These are phyloP conservation scores for Cytidiella melzeri DNA, from an alignment of 768 basidiomycete species.

Conservation along the genomic window DNA sequence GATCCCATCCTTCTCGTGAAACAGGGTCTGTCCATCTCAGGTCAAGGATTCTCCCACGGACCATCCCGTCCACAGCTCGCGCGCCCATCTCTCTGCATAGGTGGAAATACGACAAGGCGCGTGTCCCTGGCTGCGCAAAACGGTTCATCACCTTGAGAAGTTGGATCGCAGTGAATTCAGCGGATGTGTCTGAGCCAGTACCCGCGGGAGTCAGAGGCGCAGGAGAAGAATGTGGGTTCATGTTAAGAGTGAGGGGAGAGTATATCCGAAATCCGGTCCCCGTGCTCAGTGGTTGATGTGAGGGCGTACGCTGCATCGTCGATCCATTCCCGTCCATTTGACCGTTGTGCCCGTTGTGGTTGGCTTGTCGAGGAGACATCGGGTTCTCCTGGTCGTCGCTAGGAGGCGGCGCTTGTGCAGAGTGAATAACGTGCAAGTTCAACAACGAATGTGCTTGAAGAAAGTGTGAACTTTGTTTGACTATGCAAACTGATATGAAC, in stretches of 20 bases:
- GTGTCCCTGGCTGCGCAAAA: conserved; percentile 56
- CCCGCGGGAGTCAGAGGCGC: conserved; percentile 13
- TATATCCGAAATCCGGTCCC: conserved; percentile 32
- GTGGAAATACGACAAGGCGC: conserved; percentile 71
- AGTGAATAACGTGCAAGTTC: conserved; percentile 84
- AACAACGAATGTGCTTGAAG: conserved; percentile 79
- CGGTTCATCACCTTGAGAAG: conserved; percentile 78
- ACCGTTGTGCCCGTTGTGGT: conserved; percentile 14
- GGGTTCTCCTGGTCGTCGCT: conserved; percentile 22
- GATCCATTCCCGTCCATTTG: not conserved
- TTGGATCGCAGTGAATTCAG: conserved; percentile 75
- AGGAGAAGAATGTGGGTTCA: conserved; percentile 21
- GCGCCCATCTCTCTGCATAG: conserved; percentile 82
- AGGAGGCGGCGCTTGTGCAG: conserved; percentile 49
- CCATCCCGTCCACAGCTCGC: conserved; percentile 79
- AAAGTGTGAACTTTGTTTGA: conserved; percentile 77
- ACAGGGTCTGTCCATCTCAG: conserved; percentile 72
- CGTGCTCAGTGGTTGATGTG: conserved; percentile 15
- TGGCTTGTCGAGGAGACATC: conserved; percentile 16
- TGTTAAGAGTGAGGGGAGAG: conserved; percentile 27
- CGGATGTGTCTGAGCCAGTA: conserved; percentile 40
- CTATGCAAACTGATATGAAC: conserved; percentile 37
- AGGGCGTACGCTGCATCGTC: conserved; percentile 16
- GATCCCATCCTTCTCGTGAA: conserved; percentile 43
- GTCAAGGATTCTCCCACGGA: conserved; percentile 69